These are phyloP conservation scores for Termitomyces titanicus DNA, from an alignment of 768 basidiomycete genomes.

Conservation along the genomic window DNA sequence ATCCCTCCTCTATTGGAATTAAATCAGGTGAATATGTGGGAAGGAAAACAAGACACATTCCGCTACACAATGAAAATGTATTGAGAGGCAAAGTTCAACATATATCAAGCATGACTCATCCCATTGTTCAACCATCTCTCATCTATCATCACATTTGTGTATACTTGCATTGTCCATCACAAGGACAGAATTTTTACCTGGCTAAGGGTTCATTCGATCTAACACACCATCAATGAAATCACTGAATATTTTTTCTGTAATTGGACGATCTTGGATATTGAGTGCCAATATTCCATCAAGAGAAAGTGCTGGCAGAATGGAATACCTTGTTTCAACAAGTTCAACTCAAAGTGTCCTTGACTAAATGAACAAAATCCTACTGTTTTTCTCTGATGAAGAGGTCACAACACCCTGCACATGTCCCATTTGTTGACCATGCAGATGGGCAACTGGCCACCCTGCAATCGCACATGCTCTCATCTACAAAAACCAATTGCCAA, in stretches of 20 bases:
- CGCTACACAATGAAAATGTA: background rate
- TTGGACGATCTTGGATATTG: slow-evolving; percentile 24
- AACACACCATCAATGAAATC: slow-evolving; percentile 20
- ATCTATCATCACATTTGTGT: background rate
- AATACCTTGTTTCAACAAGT: slow-evolving; percentile 19
- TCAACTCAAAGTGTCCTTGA: no score
- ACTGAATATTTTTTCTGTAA: slow-evolving; percentile 19
- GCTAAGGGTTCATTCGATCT: slow-evolving; percentile 29
- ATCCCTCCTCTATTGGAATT: background rate
- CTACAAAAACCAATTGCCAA: slow-evolving; percentile 25
- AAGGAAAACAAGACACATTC: background rate
- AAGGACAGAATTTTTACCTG: slow-evolving; percentile 25
- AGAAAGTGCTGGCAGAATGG: slow-evolving; percentile 28
- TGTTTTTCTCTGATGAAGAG: slow-evolving; percentile 24
- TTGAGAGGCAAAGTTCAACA: background rate
- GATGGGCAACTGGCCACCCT: slow-evolving; percentile 15
- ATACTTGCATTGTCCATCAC: slow-evolving; percentile 28
- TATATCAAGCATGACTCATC: background rate
- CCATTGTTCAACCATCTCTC: background rate
- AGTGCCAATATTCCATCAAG: slow-evolving; percentile 27
- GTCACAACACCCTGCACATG: slow-evolving; percentile 16
- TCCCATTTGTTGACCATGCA: slow-evolving; percentile 25
- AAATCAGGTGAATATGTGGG: background rate
- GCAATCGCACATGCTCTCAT: slow-evolving; percentile 26
- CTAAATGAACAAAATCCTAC: slow-evolving; percentile 7